phyloP scores from a whole-genome alignment of 768 basidiomycete species.

The Agrocybe pediades region DNA sequence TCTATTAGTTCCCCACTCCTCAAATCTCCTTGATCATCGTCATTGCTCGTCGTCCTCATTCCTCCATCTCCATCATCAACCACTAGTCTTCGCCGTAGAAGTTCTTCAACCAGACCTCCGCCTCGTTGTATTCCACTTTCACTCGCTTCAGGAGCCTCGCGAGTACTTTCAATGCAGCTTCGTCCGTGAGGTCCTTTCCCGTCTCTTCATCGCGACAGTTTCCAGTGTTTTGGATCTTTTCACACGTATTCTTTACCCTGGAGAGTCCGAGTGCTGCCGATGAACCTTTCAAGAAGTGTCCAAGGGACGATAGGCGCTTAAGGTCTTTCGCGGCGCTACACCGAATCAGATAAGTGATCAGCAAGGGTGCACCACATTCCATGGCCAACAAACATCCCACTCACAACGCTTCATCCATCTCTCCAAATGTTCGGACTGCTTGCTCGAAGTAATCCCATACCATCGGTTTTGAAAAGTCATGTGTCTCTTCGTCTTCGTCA shows the following conservation, averaged over 20 bases:
- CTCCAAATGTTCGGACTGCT: slow-evolving; percentile 69
- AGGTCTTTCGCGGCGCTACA: slow-evolving; percentile 62
- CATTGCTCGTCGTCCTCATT: not conserved
- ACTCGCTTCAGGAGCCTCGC: slow-evolving; percentile 54
- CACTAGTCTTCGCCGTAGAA: slow-evolving; percentile 31
- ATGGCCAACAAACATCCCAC: slow-evolving; percentile 31
- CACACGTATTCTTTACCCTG: slow-evolving; percentile 83
- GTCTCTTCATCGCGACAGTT: slow-evolving; percentile 60
- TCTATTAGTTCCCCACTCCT: not conserved
- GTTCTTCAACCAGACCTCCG: slow-evolving; percentile 67
- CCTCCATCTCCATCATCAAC: not conserved
- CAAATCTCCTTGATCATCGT: not conserved
- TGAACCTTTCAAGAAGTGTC: slow-evolving; percentile 97
- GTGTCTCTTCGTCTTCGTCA: slow-evolving; percentile 73
- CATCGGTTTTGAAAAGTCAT: slow-evolving; percentile 80
- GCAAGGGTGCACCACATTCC: not conserved
- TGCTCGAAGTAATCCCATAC: slow-evolving; percentile 81
- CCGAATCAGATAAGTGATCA: slow-evolving; percentile 11
- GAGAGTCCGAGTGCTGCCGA: slow-evolving; percentile 89
- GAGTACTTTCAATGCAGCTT: slow-evolving; percentile 63
- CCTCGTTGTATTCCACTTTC: slow-evolving; percentile 67
- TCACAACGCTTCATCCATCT: slow-evolving; percentile 82
- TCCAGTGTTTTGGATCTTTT: slow-evolving; percentile 89
- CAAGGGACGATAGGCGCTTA: slow-evolving; percentile 64
- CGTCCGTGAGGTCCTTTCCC: slow-evolving; percentile 37